These are phyloP conservation scores for Achaetomium macrosporum DNA, from an alignment of 2,329 filamentous ascomycete species.

Conservation along the genomic window DNA sequence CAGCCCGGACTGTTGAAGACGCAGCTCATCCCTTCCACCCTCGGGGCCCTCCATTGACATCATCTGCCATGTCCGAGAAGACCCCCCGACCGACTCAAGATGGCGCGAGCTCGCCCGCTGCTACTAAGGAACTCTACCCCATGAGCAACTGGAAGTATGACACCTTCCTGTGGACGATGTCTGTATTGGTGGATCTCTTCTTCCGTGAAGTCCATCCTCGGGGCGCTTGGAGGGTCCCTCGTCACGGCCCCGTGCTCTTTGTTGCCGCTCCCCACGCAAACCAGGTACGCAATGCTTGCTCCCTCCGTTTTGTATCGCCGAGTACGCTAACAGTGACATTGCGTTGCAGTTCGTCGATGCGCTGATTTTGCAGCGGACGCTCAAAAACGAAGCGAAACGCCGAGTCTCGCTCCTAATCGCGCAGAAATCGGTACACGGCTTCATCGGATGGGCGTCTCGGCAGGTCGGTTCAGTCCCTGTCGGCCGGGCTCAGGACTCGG, in stretches of 20 bases:
- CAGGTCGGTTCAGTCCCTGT: conserved; percentile 90
- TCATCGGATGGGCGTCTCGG: conserved; percentile 81
- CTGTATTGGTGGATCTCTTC: conserved; percentile 88
- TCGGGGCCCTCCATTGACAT: background rate
- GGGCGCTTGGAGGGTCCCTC: conserved; percentile 90
- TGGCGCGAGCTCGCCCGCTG: conserved; percentile 24
- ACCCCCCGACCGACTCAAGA: conserved; percentile 17
- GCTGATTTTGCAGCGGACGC: conserved; percentile 83
- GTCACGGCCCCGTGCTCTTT: conserved; percentile 83
- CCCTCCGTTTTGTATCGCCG: background rate
- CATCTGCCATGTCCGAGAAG: conserved; percentile 14
- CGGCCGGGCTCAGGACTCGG: conserved; percentile 80
- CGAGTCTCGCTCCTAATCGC: conserved; percentile 90
- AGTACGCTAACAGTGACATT: conserved; percentile 12
- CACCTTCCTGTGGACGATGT: conserved; percentile 69
- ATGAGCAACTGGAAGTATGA: conserved; percentile 74
- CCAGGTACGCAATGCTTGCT: conserved; percentile 52
- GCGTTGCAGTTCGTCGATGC: conserved; percentile 82
- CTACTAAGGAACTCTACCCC: conserved; percentile 53
- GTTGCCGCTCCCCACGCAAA: conserved; percentile 97
- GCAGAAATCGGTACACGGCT: conserved; percentile 90
- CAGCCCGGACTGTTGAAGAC: too few species aligned
- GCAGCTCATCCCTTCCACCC: too few species aligned
- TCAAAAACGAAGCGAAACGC: conserved; percentile 79
- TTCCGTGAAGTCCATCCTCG: conserved; percentile 96